These are phyloP conservation scores for Boletus coccyginus DNA, from an alignment of 768 basidiomycete species.

Conservation along the genomic window DNA sequence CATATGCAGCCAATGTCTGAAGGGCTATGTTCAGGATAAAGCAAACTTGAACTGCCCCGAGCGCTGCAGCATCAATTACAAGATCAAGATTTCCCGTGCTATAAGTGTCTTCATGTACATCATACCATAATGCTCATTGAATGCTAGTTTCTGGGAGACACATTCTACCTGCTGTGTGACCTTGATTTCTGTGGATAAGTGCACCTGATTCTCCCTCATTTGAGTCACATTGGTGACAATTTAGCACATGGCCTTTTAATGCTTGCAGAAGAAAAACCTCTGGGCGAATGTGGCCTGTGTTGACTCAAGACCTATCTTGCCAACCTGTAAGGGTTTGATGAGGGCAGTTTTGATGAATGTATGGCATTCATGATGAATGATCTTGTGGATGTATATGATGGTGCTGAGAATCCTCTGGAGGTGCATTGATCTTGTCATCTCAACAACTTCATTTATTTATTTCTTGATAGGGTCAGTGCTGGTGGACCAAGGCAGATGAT, in stretches of 20 bases:
- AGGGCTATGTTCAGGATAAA: slow-evolving; percentile 52
- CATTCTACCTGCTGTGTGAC: slow-evolving; percentile 92
- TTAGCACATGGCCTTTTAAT: slow-evolving; percentile 81
- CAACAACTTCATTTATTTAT: slow-evolving; percentile 1
- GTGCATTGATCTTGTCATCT: slow-evolving; percentile 37
- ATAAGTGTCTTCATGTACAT: slow-evolving; percentile 43
- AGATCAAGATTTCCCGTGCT: slow-evolving; percentile 91
- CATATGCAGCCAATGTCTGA: slow-evolving; percentile 55
- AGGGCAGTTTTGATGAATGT: slow-evolving; percentile 92
- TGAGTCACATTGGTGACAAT: slow-evolving; percentile 96
- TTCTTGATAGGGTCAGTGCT: slow-evolving; percentile 56
- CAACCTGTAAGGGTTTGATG: slow-evolving; percentile 90
- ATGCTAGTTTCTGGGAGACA: slow-evolving; percentile 77
- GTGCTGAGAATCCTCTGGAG: slow-evolving; percentile 74
- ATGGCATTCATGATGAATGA: slow-evolving; percentile 71
- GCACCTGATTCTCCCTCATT: no score
- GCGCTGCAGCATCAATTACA: slow-evolving; percentile 92
- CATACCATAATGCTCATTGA: not conserved
- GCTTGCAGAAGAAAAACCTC: slow-evolving; percentile 75
- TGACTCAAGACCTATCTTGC: slow-evolving; percentile 97
- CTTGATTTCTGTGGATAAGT: no score
- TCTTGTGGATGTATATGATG: slow-evolving; percentile 77
- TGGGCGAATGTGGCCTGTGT: slow-evolving; percentile 80
- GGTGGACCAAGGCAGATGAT: slow-evolving; percentile 93
- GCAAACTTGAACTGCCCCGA: slow-evolving; percentile 81